Evolutionary conservation across 495 filamentous ascomycete genomes (phyloP).

Genomic region (Hypoxylon subgilvum): DNA sequence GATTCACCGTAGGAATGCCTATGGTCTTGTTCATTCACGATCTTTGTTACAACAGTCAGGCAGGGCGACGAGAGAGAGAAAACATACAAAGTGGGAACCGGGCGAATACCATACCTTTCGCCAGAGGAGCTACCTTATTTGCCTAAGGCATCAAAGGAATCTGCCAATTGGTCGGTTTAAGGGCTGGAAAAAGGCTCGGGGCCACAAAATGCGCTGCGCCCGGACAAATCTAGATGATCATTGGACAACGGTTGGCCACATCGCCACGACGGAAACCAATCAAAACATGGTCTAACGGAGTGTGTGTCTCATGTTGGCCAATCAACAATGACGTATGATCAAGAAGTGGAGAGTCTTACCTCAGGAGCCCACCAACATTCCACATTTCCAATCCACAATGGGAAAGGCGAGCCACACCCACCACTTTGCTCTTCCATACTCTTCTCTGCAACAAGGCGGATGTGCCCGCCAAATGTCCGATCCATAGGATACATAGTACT

Average conservation of each 20-base stretch:
- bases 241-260: constrained; percentile 19
- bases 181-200: too few species aligned
- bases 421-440: too few species aligned
- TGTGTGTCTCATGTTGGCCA: constrained; percentile 2
- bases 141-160: constrained; percentile 26
- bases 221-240: too few species aligned
- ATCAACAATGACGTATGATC: constrained; percentile 10
- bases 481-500: too few species aligned
- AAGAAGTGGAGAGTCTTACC: constrained; percentile 8
- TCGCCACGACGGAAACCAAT: constrained; percentile 10
- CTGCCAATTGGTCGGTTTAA: constrained; percentile 6
- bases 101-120: constrained; percentile 19
- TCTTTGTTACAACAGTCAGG: constrained; percentile 12
- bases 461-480: too few species aligned
- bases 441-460: too few species aligned
- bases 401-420: too few species aligned
- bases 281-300: not conserved
- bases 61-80: constrained; percentile 12
- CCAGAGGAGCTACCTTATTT: constrained; percentile 4
- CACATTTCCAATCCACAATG: too few species aligned
- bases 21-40: not conserved
- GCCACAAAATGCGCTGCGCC: constrained; percentile 32
- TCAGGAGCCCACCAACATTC: constrained; percentile 1
- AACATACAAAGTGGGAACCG: constrained; percentile 32
- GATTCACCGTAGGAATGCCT: constrained; percentile 14